These are phyloP conservation scores for Fennellomyces sp. DNA, from an alignment of 371 early-diverging fungal genomes.

Conservation along the genomic window DNA sequence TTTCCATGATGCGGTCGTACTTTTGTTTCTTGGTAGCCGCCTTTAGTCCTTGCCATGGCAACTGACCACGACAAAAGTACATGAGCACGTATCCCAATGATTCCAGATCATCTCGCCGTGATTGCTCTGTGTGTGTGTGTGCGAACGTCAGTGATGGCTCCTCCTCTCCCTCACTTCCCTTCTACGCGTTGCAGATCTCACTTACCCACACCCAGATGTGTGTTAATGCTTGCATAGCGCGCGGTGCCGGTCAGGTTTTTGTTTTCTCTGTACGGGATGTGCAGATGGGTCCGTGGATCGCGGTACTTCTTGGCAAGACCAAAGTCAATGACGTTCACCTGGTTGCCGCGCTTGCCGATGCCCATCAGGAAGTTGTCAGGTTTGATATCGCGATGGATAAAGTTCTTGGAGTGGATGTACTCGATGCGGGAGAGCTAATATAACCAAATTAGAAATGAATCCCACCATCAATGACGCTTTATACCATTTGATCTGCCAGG, in stretches of 20 bases:
- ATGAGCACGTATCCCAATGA: conserved; percentile 98
- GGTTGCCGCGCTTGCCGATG: conserved; percentile 90
- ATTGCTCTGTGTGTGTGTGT: conserved; percentile 80
- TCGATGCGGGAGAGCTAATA: conserved; percentile 93
- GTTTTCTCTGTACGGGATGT: conserved; percentile 97
- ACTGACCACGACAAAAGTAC: conserved; percentile 98
- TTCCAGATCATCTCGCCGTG: conserved; percentile 99
- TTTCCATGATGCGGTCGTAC: conserved; percentile 99
- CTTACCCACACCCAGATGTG: conserved; percentile 96
- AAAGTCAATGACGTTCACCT: conserved; percentile 99
- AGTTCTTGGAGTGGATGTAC: conserved; percentile 89
- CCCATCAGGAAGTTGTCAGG: conserved; percentile 99
- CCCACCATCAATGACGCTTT: no score
- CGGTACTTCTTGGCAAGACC: conserved; percentile 99
- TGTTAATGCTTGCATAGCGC: conserved; percentile 98
- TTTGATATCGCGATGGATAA: conserved; percentile 73
- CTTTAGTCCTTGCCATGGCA: conserved; percentile 99
- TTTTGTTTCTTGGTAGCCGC: conserved; percentile 99
- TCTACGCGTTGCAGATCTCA: conserved; percentile 6
- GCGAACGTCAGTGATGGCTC: no score
- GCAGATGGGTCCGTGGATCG: conserved; percentile 95
- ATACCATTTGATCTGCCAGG: conserved; percentile 98
- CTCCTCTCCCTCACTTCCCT: background rate
- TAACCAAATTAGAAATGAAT: conserved; percentile 8
- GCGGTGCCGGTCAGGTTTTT: conserved; percentile 99